Evolutionary conservation across 164 flowering plant species (phyloP).

Genomic region (Hamamelis virginiana): DNA sequence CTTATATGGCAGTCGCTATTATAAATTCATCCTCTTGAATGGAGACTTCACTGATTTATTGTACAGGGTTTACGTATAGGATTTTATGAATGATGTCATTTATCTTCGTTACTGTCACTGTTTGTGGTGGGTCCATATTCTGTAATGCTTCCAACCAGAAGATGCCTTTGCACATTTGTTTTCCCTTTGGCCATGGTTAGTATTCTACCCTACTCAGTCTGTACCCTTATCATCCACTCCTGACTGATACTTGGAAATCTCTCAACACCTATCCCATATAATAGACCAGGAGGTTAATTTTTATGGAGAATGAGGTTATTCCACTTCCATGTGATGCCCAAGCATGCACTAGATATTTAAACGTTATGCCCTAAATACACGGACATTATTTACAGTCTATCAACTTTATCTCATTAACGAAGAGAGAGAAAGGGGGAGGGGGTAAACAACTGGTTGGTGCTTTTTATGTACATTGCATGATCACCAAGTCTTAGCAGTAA

Average conservation of each 20-base stretch:
- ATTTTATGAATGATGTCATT: neutral
- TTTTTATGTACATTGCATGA: no score
- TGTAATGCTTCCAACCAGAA: neutral
- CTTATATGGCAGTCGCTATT: neutral
- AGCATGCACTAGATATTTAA: no score
- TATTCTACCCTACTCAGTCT: no score
- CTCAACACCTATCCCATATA: no score
- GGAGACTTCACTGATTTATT: neutral
- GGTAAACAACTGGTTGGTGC: no score
- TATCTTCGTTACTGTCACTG: neutral
- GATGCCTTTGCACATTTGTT: neutral
- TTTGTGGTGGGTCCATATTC: neutral
- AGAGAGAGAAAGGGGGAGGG: no score
- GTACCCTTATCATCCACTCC: no score
- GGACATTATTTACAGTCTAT: no score
- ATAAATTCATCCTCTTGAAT: neutral
- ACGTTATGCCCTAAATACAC: no score
- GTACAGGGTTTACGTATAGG: neutral
- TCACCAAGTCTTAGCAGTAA: neutral
- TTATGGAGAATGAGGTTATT: neutral
- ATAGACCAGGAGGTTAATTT: neutral
- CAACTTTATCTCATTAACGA: no score
- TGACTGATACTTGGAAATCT: no score
- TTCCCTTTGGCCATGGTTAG: no score
- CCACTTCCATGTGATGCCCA: neutral